Percentiles rank a stretch among this genome's conserved stretches.
Conservation (phyloP, 2,329 filamentous ascomycete genomes). For the Curvularia sp. region DNA sequence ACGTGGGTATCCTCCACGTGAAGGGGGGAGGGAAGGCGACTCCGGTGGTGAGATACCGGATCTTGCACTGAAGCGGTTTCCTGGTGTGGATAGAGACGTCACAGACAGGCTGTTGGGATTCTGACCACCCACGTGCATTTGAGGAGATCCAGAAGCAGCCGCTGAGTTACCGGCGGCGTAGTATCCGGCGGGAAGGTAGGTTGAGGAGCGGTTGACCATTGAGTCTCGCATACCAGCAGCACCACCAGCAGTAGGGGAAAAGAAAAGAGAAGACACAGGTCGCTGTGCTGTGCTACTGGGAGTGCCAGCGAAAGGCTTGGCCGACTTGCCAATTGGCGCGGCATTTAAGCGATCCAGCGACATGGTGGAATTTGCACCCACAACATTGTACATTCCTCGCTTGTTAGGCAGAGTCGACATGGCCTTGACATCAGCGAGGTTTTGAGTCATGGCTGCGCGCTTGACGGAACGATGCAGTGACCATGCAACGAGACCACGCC, state of each 20-base stretch:
- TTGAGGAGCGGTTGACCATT: conserved; percentile 69
- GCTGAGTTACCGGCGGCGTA: conserved; percentile 74
- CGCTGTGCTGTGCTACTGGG: conserved; percentile 38
- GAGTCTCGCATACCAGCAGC: conserved; percentile 56
- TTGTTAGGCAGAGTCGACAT: conserved; percentile 55
- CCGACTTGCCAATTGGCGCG: conserved; percentile 43
- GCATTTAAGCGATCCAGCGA: conserved; percentile 60
- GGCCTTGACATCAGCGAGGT: conserved; percentile 72
- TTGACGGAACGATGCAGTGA: conserved; percentile 90
- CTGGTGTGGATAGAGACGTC: conserved; percentile 38
- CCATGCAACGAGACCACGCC: conserved; percentile 88
- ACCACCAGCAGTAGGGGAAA: conserved; percentile 82
- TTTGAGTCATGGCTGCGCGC: conserved; percentile 78
- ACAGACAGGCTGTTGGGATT: conserved; percentile 38
- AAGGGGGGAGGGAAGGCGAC: conserved; percentile 47
- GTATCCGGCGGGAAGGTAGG: conserved; percentile 89
- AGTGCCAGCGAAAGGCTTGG: conserved; percentile 40
- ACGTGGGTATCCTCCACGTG: conserved; percentile 43
- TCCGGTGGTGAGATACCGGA: conserved; percentile 45
- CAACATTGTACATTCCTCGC: conserved; percentile 53
- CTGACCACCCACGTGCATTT: conserved; percentile 54
- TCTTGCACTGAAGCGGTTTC: conserved; percentile 45
- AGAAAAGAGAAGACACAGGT: conserved; percentile 73
- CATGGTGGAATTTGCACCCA: conserved; percentile 60
- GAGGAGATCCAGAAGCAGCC: conserved; percentile 50